These are phyloP conservation scores for Vitis rotundifolia DNA, from an alignment of 164 flowering plant genomes.

Conservation along the genomic window DNA sequence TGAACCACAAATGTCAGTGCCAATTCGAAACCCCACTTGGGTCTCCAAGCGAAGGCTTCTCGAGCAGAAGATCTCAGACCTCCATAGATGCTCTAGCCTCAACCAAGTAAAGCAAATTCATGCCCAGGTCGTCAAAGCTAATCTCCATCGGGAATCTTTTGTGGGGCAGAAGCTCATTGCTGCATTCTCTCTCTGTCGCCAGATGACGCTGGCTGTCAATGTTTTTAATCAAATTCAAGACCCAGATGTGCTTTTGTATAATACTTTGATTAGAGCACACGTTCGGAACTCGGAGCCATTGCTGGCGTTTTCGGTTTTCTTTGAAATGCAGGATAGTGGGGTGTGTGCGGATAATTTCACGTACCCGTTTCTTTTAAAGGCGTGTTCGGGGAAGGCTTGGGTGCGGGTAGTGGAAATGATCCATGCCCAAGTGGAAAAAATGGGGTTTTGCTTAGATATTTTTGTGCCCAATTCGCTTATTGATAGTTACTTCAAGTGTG, in stretches of 20 bases:
- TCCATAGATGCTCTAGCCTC: slow-evolving; percentile 60
- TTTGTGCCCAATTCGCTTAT: slow-evolving; percentile 74
- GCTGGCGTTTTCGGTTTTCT: slow-evolving; percentile 52
- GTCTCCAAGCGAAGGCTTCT: slow-evolving; percentile 58
- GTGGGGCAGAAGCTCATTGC: slow-evolving; percentile 66
- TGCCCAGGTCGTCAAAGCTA: slow-evolving; percentile 59
- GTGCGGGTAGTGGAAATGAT: slow-evolving; percentile 50
- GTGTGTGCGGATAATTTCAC: slow-evolving; percentile 66
- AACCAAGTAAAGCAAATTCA: slow-evolving; percentile 60
- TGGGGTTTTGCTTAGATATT: slow-evolving; percentile 58
- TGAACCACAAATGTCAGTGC: slow-evolving; percentile 23
- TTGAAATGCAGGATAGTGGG: slow-evolving; percentile 50
- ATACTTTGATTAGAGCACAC: slow-evolving; percentile 65
- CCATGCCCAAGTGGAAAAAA: slow-evolving; percentile 62
- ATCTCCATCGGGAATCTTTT: slow-evolving; percentile 60
- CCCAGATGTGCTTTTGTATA: slow-evolving; percentile 59
- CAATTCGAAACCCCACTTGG: slow-evolving; percentile 63
- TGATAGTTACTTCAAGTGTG: slow-evolving; percentile 66
- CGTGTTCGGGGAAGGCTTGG: slow-evolving; percentile 36
- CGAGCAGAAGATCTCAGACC: slow-evolving; percentile 62
- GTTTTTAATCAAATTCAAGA: slow-evolving; percentile 49
- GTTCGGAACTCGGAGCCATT: slow-evolving; percentile 39
- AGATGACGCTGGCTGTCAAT: slow-evolving; percentile 43
- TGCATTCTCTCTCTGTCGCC: slow-evolving; percentile 62
- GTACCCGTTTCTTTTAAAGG: slow-evolving; percentile 72